A percentile compares a stretch with the other conserved stretches of the same genome.
Conservation (phyloP, 129 eudicot species). For the Flaveria linearis region DNA sequence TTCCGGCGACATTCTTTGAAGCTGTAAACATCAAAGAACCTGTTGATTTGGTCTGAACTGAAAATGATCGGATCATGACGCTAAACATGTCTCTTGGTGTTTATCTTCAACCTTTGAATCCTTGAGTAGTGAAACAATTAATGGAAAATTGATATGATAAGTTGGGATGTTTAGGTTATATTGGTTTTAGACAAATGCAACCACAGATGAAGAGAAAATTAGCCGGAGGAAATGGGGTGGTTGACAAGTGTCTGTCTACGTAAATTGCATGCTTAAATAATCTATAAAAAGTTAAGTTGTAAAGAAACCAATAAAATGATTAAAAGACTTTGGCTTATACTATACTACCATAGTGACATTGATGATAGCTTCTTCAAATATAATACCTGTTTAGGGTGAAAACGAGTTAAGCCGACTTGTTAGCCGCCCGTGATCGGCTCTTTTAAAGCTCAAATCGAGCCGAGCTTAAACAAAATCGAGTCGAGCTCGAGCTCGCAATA, state of each 20-base stretch:
- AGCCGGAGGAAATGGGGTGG: slow-evolving; percentile 10
- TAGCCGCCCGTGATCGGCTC: too few relatives aligned
- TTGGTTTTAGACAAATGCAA: background rate
- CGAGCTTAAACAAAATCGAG: too few relatives aligned
- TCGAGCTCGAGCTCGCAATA: too few relatives aligned
- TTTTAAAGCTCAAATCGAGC: too few relatives aligned
- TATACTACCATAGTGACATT: too few relatives aligned
- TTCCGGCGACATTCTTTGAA: slow-evolving; percentile 14
- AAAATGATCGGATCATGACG: slow-evolving; percentile 15
- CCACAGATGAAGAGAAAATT: slow-evolving; percentile 22
- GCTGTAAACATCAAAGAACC: background rate
- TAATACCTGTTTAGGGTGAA: too few relatives aligned
- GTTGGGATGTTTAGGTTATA: slow-evolving; percentile 20
- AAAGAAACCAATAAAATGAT: too few relatives aligned
- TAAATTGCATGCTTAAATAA: background rate
- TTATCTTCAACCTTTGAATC: background rate
- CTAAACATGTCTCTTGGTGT: slow-evolving; percentile 17
- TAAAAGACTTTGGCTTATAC: too few relatives aligned
- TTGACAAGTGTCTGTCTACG: background rate
- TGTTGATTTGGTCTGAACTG: slow-evolving; percentile 11
- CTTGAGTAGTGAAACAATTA: background rate
- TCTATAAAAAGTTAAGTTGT: background rate
- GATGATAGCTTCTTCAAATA: too few relatives aligned
- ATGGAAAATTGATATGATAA: background rate
- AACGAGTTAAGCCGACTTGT: too few relatives aligned